A percentile compares a stretch with the other conserved stretches of the same genome.
These are phyloP conservation scores for Fusarium nematophilum DNA, from an alignment of 2,329 filamentous ascomycete genomes.

Conservation along the genomic window DNA sequence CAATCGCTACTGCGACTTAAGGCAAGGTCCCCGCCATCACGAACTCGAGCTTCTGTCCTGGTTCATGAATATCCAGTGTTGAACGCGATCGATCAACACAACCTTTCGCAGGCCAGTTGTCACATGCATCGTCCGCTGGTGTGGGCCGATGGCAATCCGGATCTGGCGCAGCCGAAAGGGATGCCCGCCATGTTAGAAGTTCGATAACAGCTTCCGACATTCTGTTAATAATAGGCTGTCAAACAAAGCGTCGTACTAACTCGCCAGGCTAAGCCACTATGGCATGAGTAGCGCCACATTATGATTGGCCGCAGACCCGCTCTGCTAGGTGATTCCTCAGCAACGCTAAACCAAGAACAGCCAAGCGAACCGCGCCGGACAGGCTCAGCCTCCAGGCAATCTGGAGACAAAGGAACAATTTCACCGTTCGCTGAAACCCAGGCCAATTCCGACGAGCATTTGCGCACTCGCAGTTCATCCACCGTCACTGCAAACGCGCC, in stretches of 20 bases:
- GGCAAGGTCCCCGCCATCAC: background rate
- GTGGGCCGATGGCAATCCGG: background rate
- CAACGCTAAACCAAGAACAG: constrained; percentile 46
- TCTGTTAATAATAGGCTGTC: constrained; percentile 13
- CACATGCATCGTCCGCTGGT: constrained; percentile 23
- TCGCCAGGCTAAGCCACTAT: background rate
- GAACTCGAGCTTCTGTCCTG: background rate
- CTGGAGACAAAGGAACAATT: constrained; percentile 40
- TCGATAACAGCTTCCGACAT: background rate
- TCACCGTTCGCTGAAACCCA: constrained; percentile 48
- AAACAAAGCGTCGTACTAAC: background rate
- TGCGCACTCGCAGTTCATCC: constrained; percentile 44
- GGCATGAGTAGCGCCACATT: constrained; percentile 4
- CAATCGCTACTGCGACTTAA: too few relatives aligned
- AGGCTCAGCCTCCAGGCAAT: constrained; percentile 40
- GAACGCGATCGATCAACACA: background rate
- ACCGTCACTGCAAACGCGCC: constrained; percentile 39
- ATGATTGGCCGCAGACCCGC: constrained; percentile 41
- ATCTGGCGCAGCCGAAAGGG: background rate
- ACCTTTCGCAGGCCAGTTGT: constrained; percentile 2
- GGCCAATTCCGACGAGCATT: constrained; percentile 47
- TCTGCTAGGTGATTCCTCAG: constrained; percentile 31
- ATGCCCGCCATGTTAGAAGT: background rate
- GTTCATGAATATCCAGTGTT: background rate
- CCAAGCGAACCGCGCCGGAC: constrained; percentile 34